Base-by-base conservation (phyloP, 768 basidiomycete genomes). In the Cantharellus anzutake region DNA sequence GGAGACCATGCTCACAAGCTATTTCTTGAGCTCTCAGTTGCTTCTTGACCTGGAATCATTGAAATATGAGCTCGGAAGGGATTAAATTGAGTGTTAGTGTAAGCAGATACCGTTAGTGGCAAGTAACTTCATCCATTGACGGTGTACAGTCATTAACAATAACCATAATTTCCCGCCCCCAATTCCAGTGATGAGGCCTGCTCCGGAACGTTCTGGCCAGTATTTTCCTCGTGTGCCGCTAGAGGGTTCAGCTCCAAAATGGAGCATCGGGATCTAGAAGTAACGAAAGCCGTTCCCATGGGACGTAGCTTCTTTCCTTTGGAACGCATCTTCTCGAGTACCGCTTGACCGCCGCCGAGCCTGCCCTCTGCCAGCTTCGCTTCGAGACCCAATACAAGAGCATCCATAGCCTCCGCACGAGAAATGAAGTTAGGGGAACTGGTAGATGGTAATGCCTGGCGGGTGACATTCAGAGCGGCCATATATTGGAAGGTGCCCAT, bases 121-220 rank as follows among this genome's bases (percentile, higher is more conserved):
- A 90, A 89, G 69, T 94, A 94, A 0, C 86, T 86, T 4, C 91
- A 91, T 11, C 91, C 91, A 69, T 92, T 92, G 37, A 91, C 88
- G 4, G 88, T 91, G 40, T 91, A 29, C 20, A 84, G 67, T 97
- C 92, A 69, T 96, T 97, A n/a, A 88, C 85, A 3, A 94, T 82
- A 3, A 97, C 71, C 63, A 96, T 81, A 66, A 88, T 92, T 70
- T 93, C 87, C 92, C 80, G 39, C 86, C 74, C 2, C 84, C 84
- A 61, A 84, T 71, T 4, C 92, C 92, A 2, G 91, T 90, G 62
- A 97, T 86, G 50, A 97, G 78, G 2, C 91, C 93, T 1, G 90
- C 92, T 0, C 84, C 86, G 20, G 91, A 40, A 96, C 64, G 57
- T 76, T 73, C 63, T 86, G 75, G 3, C 73, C 79, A 0, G 79